phyloP scores from a whole-genome alignment of 192 early-diverging fungal genomes.

The Ramicandelaber brevisporus region DNA sequence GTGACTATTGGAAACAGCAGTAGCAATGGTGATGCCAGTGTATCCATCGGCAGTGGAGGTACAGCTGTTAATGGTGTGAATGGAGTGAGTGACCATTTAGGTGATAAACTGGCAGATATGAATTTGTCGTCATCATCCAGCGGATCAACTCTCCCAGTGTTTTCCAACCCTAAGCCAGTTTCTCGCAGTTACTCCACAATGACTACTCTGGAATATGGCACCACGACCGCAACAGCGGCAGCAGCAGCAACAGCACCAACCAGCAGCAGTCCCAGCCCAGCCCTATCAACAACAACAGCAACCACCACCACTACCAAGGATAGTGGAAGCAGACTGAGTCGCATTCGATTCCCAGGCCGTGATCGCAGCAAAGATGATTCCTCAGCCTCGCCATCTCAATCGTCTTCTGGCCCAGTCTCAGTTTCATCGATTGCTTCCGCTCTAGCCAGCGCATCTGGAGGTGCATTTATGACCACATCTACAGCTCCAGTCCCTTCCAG shows the following conservation, averaged over 20 bases:
- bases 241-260: conserved; percentile 1
- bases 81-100: neutral
- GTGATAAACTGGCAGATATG: neutral
- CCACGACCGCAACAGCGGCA: neutral
- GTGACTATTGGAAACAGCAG: conserved; percentile 1
- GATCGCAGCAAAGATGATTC: conserved; percentile 5
- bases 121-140: neutral
- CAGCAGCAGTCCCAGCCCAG: neutral
- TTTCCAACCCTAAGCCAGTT: neutral
- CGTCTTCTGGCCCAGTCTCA: neutral
- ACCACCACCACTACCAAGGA: conserved; percentile 1
- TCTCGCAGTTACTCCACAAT: neutral
- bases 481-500: neutral
- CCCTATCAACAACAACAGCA: neutral
- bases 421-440: neutral
- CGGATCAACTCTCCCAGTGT: conserved; percentile 6
- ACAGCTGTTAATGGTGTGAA: neutral
- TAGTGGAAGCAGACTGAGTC: conserved; percentile 3
- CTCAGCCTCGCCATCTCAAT: neutral
- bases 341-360: conserved; percentile 5
- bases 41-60: neutral
- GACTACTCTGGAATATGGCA: neutral
- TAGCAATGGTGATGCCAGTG: neutral
- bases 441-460: neutral
- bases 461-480: neutral